These are phyloP conservation scores for Bigelowiella natans DNA, from an alignment of 78 protist species.

Conservation along the genomic window DNA sequence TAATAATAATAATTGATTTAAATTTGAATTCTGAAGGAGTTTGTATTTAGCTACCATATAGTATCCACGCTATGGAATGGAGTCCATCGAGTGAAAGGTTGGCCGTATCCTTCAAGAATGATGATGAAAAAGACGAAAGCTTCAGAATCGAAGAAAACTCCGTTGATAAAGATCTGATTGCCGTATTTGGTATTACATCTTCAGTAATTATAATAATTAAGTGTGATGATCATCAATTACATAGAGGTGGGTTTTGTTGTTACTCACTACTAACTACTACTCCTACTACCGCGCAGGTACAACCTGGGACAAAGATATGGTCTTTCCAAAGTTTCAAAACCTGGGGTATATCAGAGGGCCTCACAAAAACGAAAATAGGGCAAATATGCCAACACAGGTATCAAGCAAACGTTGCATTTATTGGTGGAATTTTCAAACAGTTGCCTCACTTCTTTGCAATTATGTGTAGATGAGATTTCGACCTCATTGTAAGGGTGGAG, in stretches of 20 bases:
- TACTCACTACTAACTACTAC: too few relatives aligned
- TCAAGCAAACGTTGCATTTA: neutral
- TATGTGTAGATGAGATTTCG: neutral
- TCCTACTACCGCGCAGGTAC: too few relatives aligned
- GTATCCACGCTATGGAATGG: neutral
- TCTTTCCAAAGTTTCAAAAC: neutral
- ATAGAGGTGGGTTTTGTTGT: too few relatives aligned
- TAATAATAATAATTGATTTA: too few relatives aligned
- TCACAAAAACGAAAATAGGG: neutral
- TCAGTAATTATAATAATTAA: neutral
- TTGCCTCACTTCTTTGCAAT: neutral
- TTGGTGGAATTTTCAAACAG: neutral
- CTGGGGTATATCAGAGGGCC: neutral
- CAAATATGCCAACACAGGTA: neutral
- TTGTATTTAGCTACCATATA: too few relatives aligned
- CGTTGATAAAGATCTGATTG: neutral
- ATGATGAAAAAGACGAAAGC: neutral
- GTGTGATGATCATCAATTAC: neutral
- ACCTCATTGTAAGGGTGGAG: neutral
- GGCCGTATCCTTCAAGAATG: neutral
- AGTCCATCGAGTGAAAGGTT: neutral
- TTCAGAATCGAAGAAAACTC: neutral
- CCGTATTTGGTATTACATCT: neutral
- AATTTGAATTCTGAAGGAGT: too few relatives aligned
- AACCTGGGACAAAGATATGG: neutral